Base-by-base conservation (phyloP, 2,329 filamentous ascomycete species). In the Xylariaceae sp. region DNA sequence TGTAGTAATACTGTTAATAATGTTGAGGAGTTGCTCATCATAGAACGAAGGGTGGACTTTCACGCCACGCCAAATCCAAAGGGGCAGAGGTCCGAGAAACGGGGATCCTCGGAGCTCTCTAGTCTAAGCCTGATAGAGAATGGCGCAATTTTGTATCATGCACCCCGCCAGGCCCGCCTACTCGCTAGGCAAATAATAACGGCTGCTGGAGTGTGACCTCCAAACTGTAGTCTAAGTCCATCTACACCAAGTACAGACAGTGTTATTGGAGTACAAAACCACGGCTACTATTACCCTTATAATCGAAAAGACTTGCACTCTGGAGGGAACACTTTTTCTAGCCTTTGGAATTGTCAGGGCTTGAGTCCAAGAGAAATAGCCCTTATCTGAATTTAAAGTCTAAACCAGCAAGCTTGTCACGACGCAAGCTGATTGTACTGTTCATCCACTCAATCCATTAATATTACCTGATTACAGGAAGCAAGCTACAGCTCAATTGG, bases 141-240 rank as follows among this genome's bases (percentile, higher is more conserved):
- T 31, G 16, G 23, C 29, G n/a, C n/a, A 4, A 6, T 7, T 9
- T 28, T 28, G 6, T 2, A 16, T 34, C 12, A 60, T 57, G 56
- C 48, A 61, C 58, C 58, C 58, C 55, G 48, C 58, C 41, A 16
- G 33, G 11, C 46, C 24, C 21, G 33, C 39, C 39, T 47, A 51
- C 12, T 14, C 41, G 16, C 21, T 47, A 37, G 16, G n/a, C 14
- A 23, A 21, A 14, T 31, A 12, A 12, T 7, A 6, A 6, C 7
- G 28, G 28, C 28, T 6, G 28, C 12, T 7, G 28, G 28, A 31
- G 28, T 31, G 28, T 12, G 28, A 31, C 28, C 28, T n/a, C n/a
- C n/a, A n/a, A n/a, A n/a, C n/a, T n/a, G n/a, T n/a, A 12, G 28
- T 31, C 28, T 6, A 31, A 31, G 28, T 31, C 28, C 7, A 12